These are phyloP conservation scores for Clitoria ternatea DNA, from an alignment of 306 rosid species.

Conservation along the genomic window DNA sequence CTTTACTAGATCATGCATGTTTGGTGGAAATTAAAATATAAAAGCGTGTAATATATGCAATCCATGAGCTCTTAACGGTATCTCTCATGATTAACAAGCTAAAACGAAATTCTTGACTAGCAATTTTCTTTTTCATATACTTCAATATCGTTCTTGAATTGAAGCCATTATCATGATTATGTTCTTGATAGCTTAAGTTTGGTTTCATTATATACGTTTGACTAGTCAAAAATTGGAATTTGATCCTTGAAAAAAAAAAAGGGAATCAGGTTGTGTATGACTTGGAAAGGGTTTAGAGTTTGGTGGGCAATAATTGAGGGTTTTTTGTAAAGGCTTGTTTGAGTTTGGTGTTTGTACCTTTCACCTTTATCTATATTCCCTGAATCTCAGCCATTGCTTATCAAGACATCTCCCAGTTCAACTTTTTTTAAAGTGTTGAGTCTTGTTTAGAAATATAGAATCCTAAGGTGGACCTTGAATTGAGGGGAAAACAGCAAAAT, in stretches of 20 bases:
- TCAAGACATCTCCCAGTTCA: conserved; percentile 6
- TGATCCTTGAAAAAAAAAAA: neutral
- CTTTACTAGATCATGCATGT: neutral
- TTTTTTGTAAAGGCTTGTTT: conserved; percentile 27
- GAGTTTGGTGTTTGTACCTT: conserved; percentile 46
- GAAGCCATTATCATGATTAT: conserved; percentile 2
- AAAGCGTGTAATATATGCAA: neutral
- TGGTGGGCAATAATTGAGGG: conserved; percentile 29
- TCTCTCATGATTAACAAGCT: conserved; percentile 17
- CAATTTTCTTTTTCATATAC: neutral
- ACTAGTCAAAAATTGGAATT: conserved; percentile 29
- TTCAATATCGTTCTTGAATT: neutral
- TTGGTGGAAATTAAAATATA: neutral
- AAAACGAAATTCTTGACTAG: neutral
- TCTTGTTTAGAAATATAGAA: conserved; percentile 32
- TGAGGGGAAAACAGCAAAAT: conserved; percentile 9
- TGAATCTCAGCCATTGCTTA: conserved; percentile 16
- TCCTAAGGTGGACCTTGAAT: conserved; percentile 31
- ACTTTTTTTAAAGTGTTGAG: conserved; percentile 11
- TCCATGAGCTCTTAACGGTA: neutral
- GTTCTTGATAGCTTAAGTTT: neutral
- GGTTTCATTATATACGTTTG: neutral
- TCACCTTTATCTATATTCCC: conserved; percentile 29
- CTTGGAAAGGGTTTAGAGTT: conserved; percentile 19
- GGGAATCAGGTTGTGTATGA: neutral